These are phyloP conservation scores for Boletus subcaerulescens DNA, from an alignment of 768 basidiomycete species.

Conservation along the genomic window DNA sequence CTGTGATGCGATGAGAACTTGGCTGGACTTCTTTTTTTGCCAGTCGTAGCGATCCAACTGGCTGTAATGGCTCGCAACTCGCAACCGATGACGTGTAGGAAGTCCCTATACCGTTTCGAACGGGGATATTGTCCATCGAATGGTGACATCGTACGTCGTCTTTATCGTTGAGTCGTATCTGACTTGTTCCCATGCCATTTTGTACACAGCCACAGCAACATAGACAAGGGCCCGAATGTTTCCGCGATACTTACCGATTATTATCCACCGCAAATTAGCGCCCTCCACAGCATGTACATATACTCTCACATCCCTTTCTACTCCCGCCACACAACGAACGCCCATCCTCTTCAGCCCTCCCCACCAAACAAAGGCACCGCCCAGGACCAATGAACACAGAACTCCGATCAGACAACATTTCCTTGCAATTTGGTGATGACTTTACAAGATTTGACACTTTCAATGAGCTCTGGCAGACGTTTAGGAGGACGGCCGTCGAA, in stretches of 20 bases:
- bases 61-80: no score
- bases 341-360: not conserved
- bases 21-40: no score
- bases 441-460: not conserved
- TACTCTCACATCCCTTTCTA: not conserved
- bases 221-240: not conserved
- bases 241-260: not conserved
- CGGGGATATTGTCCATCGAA: no score
- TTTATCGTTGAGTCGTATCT: no score
- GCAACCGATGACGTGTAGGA: no score
- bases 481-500: slow-evolving; percentile 26
- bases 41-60: no score
- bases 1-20: not conserved
- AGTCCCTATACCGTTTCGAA: no score
- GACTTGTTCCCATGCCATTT: no score
- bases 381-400: slow-evolving; percentile 3
- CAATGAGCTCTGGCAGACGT: slow-evolving; percentile 19
- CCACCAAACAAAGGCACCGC: not conserved
- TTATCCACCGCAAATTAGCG: slow-evolving; percentile 9
- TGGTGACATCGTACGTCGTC: no score
- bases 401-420: slow-evolving; percentile 13
- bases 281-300: slow-evolving; percentile 17
- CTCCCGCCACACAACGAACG: slow-evolving; percentile 13
- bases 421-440: not conserved
- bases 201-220: not conserved